phyloP scores from a whole-genome alignment of 768 basidiomycete species.

The Suillus weaverae region DNA sequence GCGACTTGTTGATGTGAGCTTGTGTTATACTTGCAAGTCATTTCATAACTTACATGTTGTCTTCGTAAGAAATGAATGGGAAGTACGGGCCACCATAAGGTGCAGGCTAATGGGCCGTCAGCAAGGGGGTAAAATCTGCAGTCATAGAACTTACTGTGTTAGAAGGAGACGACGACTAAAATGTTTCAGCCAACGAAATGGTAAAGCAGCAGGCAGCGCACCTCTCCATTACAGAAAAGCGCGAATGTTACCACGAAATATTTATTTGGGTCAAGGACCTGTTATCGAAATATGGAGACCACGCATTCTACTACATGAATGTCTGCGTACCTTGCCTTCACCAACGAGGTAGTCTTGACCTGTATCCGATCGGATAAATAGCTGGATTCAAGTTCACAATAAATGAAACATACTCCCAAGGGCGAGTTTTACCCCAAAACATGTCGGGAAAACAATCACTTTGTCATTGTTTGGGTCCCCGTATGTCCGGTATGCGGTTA shows the following conservation, averaged over 20 bases:
- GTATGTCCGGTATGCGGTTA: constrained; percentile 58
- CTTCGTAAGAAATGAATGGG: constrained; percentile 55
- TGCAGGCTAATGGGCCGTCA: constrained; percentile 36
- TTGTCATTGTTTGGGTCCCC: constrained; percentile 53
- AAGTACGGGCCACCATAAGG: constrained; percentile 62
- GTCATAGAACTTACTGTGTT: constrained; percentile 43
- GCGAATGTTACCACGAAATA: constrained; percentile 59
- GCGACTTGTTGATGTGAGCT: constrained; percentile 34
- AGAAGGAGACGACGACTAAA: constrained; percentile 60
- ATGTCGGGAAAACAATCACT: constrained; percentile 53
- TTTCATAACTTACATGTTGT: constrained; percentile 47
- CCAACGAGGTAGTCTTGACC: constrained; percentile 51
- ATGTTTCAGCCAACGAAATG: constrained; percentile 5
- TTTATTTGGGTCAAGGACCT: constrained; percentile 49
- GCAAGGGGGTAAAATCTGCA: neutral
- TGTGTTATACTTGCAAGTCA: neutral
- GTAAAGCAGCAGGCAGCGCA: constrained; percentile 19
- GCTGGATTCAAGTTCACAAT: constrained; percentile 33
- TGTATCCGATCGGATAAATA: constrained; percentile 18
- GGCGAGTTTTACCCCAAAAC: constrained; percentile 49
- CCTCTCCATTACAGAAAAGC: constrained; percentile 60
- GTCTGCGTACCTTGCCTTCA: constrained; percentile 41
- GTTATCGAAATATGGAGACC: neutral
- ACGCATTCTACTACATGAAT: neutral
- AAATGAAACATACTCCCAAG: constrained; percentile 40